Evolutionary conservation across 495 filamentous ascomycete species (phyloP), one percentile per base, ranked within the genome.

Genomic region (Platismatia glauca): DNA sequence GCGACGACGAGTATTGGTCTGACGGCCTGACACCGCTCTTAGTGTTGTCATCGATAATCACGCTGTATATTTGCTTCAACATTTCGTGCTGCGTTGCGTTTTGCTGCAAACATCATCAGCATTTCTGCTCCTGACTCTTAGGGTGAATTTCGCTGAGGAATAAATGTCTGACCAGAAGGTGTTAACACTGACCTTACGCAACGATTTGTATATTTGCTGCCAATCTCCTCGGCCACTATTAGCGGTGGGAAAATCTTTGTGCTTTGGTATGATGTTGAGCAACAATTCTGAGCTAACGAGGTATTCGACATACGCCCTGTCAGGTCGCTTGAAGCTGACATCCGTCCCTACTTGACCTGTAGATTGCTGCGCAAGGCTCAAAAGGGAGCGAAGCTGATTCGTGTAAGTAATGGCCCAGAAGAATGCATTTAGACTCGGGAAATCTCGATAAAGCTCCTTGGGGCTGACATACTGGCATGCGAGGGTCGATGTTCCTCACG

Each of bases 241-340:
- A 9, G 61, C 16, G 7, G 64, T 31, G 31, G 64, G 58, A 68
- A 81, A 90, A 38, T 89, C 87, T 57, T 82, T 83, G 64, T 91
- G 85, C 39, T 77, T 77, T 12, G 90, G 91, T 39, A 96, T 86
- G 39, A 86, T 76, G 44, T 92, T 81, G 29, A 89, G 78, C 39
- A 87, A 79, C 62, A 97, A 86, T 55, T 89, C 86, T 52, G 80
- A 89, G 31, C 92, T 87, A 46, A 86, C 82, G 57, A 97, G 79
- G 72, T 89, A 97, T 55, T 96, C 89, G 33, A 86, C 77, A 66
- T 86, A 89, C 56, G 85, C 86, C 38, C 71, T 74, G 65, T 89
- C 85, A n/a, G 78, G 75, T 61, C 78, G 69, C 22, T 80, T 74
- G 50, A 85, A 83, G 39, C 82, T 77, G 53, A 79, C 70, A 46